Evolutionary conservation across 192 early-diverging fungal species (phyloP), one percentile per base, ranked within the genome.

Genomic region (Coemansia sp.): DNA sequence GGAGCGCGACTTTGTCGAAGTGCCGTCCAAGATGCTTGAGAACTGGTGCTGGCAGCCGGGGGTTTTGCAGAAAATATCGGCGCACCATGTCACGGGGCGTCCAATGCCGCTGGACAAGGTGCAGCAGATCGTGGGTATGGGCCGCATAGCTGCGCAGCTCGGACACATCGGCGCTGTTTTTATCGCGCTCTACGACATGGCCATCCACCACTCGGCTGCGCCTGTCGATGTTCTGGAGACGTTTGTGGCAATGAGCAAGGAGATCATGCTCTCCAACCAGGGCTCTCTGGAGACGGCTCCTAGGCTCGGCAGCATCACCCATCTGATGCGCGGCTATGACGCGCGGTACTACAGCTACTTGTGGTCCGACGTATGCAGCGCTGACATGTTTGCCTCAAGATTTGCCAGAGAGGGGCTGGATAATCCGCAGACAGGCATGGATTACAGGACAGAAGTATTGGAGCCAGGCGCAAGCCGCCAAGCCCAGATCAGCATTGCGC

Each of bases 11-110:
- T 94, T 92, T 80, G 85, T 92, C 29, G 91, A 94, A 70, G 88
- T 90, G 7, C 91, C 92, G 8, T 87, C 85, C n/a, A 89, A 92
- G 82, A 90, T 94, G 89, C 73, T 93, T 9, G 91, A 93, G 66
- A 91, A 91, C 70, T 90, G 84, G 86, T 78, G 81, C n/a, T 90
- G 83, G 78, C 84, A 87, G n/a, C 76, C 82, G 8, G 62, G 70
- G 4, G 77, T 82, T 0, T 58, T 90, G 9, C 64, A 78, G 29
- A 61, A 67, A 13, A 67, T 87, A 26, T 81, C 86, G 23, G 63
- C 75, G 40, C 91, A 94, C 62, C 87, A 90, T 71, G 74, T 87
- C 45, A 86, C 87, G 20, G 82, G 82, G 3, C 76, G 86, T 39
- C 69, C 82, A 4, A 73, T 93, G 20, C 89, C 93, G 0, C 84